phyloP scores from a whole-genome alignment of 1,139 yeast genomes.

The Yamadazyma pseudoaaseri region DNA sequence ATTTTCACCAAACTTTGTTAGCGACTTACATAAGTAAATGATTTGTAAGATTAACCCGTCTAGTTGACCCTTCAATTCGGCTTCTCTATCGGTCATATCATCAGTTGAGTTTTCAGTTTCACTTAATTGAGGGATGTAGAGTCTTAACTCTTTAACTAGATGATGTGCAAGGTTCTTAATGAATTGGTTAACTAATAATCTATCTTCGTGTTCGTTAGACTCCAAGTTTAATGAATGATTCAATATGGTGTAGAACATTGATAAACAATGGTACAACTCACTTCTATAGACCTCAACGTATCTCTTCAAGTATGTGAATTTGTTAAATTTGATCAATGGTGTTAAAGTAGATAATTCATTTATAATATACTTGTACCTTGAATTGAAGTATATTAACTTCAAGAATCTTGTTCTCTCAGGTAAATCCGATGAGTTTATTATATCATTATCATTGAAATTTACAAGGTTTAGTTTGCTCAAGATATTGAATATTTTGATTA shows the following conservation, averaged over 20 bases:
- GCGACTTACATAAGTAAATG: conserved; percentile 73
- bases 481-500: conserved; percentile 76
- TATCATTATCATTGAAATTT: conserved; percentile 8
- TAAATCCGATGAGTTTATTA: conserved; percentile 13
- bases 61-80: conserved; percentile 42
- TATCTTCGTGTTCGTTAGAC: conserved; percentile 22
- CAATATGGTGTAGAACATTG: conserved; percentile 65
- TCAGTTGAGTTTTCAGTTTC: conserved; percentile 9
- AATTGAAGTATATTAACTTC: conserved; percentile 51
- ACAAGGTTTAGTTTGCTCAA: conserved; percentile 57
- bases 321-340: conserved; percentile 51
- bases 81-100: conserved; percentile 22
- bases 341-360: conserved; percentile 56
- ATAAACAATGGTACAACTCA: conserved; percentile 69
- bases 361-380: conserved; percentile 58
- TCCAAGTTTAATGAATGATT: conserved; percentile 20
- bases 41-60: conserved; percentile 71
- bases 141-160: conserved; percentile 25
- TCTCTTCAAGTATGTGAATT: conserved; percentile 72
- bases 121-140: conserved; percentile 26
- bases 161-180: conserved; percentile 29
- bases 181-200: conserved; percentile 31
- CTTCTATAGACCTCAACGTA: conserved; percentile 84
- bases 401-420: conserved; percentile 22
- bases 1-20: conserved; percentile 68